phyloP scores from a whole-genome alignment of 2,329 filamentous ascomycete species.

The Microcyclospora tardicrescens region DNA sequence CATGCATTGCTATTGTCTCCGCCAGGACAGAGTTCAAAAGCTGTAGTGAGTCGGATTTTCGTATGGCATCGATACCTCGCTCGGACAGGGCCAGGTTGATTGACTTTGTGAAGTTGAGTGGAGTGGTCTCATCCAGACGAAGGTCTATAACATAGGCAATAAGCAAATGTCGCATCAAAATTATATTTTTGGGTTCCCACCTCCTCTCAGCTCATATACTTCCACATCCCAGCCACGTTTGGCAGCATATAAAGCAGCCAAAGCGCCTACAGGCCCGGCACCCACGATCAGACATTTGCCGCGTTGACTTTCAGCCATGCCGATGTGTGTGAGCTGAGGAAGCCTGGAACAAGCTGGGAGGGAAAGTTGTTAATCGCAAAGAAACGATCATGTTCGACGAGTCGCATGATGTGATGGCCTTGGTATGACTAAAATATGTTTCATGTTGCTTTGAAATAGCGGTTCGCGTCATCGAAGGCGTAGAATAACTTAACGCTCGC shows the following conservation, averaged over 20 bases:
- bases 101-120: constrained; percentile 94
- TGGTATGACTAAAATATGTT: too few species aligned
- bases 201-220: constrained; percentile 82
- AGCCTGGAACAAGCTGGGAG: too few species aligned
- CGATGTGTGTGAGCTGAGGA: background rate
- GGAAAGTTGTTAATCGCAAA: too few species aligned
- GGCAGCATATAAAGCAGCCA: constrained; percentile 87
- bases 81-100: constrained; percentile 95
- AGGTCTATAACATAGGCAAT: constrained; percentile 51
- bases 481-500: too few species aligned
- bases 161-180: constrained; percentile 1
- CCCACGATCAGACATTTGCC: constrained; percentile 57
- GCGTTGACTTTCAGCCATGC: constrained; percentile 5
- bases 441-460: too few species aligned
- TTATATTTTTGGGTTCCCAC: constrained; percentile 43
- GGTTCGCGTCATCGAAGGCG: too few species aligned
- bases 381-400: too few species aligned
- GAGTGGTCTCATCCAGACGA: constrained; percentile 65
- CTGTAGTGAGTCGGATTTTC: constrained; percentile 50
- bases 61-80: constrained; percentile 80
- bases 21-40: constrained; percentile 62
- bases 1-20: constrained; percentile 82
- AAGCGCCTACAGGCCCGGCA: constrained; percentile 81
- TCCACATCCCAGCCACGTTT: constrained; percentile 79
- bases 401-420: too few species aligned